Conservation (phyloP, 2,329 filamentous ascomycete species). For the Colletotrichum gigasporum region DNA sequence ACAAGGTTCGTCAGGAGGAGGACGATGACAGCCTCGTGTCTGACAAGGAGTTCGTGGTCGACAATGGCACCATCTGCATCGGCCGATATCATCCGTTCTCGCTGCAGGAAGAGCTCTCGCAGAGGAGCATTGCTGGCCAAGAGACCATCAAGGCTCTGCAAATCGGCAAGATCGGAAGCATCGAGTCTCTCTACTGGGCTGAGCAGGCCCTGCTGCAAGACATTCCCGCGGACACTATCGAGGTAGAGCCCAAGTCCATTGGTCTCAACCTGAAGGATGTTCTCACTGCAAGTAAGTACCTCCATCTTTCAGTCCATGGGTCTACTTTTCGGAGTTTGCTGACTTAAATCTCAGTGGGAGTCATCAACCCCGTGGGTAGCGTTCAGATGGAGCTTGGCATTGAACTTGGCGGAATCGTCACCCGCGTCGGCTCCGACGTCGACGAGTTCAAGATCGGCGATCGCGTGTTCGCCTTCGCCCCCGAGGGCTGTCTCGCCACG, state of each 20-base stretch:
- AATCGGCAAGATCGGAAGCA: too few species aligned
- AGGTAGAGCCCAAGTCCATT: too few species aligned
- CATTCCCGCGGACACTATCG: too few species aligned
- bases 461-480: conserved; percentile 34
- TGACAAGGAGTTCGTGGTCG: conserved; percentile 22
- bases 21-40: neutral
- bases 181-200: too few species aligned
- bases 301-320: too few species aligned
- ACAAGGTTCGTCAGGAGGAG: neutral
- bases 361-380: neutral
- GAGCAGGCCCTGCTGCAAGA: too few species aligned
- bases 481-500: neutral
- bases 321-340: too few species aligned
- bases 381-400: neutral
- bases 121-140: too few species aligned
- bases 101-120: conserved; percentile 34
- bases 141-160: neutral
- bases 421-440: conserved; percentile 33
- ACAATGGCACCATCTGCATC: neutral
- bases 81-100: conserved; percentile 38
- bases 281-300: too few species aligned
- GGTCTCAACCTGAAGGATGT: too few species aligned
- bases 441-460: conserved; percentile 35
- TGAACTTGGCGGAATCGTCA: conserved; percentile 38
- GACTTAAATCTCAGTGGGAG: neutral